Conservation (phyloP, 176 grass and related monocot species). For the Cymbopogon citratus region DNA sequence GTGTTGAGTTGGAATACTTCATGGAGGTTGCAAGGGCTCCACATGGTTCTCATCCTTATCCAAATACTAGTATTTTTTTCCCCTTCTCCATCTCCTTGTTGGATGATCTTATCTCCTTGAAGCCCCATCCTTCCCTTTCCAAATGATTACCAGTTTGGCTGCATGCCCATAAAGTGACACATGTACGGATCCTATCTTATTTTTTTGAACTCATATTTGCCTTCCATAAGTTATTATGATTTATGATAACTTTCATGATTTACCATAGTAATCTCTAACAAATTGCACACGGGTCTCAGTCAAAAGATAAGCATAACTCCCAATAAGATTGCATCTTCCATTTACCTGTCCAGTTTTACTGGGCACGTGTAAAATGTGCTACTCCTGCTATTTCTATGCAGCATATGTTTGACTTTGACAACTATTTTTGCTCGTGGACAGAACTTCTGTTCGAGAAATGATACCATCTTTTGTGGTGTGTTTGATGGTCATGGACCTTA, state of each 20-base stretch:
- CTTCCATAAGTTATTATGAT: conserved; percentile 5
- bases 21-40: conserved; percentile 26
- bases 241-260: conserved; percentile 4
- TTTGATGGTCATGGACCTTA: conserved; percentile 94
- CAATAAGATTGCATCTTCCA: background rate
- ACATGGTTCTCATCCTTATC: conserved; percentile 67
- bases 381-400: background rate
- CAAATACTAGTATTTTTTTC: conserved; percentile 28
- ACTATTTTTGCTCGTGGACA: conserved; percentile 33
- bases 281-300: background rate
- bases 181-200: conserved; percentile 19
- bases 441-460: conserved; percentile 86
- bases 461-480: conserved; percentile 79
- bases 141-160: conserved; percentile 33
- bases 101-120: conserved; percentile 62
- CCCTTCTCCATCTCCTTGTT: conserved; percentile 11
- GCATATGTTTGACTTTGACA: conserved; percentile 1
- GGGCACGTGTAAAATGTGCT: conserved; percentile 8
- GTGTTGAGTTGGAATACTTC: conserved; percentile 36
- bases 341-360: conserved; percentile 8
- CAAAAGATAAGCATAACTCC: background rate
- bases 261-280: background rate
- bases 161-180: conserved; percentile 19
- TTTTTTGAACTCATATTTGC: conserved; percentile 11
- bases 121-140: conserved; percentile 26